Base-by-base conservation (phyloP, 805 yeast genomes). In the Starmera dryadoides region DNA sequence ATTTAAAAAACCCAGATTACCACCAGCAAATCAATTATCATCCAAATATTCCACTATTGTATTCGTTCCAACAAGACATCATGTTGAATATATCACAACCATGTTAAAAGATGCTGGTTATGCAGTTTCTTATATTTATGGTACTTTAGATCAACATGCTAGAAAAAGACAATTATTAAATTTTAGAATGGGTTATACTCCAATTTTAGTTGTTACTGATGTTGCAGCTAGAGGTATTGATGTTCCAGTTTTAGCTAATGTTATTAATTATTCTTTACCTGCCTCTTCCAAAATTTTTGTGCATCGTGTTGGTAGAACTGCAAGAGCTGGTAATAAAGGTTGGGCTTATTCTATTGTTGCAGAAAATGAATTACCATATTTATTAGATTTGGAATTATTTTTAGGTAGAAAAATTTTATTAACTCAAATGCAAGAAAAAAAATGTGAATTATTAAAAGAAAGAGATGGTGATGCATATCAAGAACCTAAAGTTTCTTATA, bases 141-240 rank as follows among this genome's bases (percentile, higher is more conserved):
- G 99, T 60, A 75, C 97, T 1, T 70, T 93, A 45, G 98, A 93
- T 63, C 98, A 93, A 58, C 81, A 79, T 50, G 98, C 98, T 1
- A 81, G 99, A 71, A 81, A 81, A 44, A 81, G 84, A 50, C 98
- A 93, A 58, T 66, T 93, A 37, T 73, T 81, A 54, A 81, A 87
- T 49, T 93, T 93, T 63, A 70, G 96, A 51, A 68, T 81, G 2
- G 98, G 97, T 1, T 67, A 84, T 34, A 79, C 96, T 4, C 78
- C 85, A 23, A 59, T 93, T n/a, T 62, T 93, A 58, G 97, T 93
- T 9, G 99, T 93, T 40, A 93, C 98, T 1, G 98, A 93, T 69
- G 98, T 86, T 47, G 96, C 96, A 20, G 98, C 98, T 2, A 81
- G 98, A 69, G 98, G 98, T 79, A 88, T 93, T 45, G 99, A 94